These are phyloP conservation scores for Teratosphaeriaceae sp. DNA, from an alignment of 2,329 filamentous ascomycete species.

Conservation along the genomic window DNA sequence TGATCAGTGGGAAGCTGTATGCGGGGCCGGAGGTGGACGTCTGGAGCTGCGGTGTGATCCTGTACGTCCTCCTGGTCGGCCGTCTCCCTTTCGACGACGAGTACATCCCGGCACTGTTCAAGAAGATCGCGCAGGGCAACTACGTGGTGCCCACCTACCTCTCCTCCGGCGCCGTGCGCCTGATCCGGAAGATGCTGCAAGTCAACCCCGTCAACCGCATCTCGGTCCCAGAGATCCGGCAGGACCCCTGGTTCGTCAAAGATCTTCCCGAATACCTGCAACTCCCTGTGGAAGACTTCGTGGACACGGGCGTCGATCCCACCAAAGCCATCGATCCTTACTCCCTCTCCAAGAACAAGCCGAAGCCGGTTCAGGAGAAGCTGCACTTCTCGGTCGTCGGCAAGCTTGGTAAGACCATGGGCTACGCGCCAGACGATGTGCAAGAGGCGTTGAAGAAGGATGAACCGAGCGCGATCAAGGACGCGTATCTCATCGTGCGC, in stretches of 20 bases:
- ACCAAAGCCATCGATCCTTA: conserved; percentile 83
- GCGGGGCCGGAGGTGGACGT: conserved; percentile 97
- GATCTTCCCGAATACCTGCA: conserved; percentile 82
- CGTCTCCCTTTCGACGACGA: conserved; percentile 93
- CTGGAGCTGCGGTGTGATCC: conserved; percentile 74
- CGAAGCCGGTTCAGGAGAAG: conserved; percentile 74
- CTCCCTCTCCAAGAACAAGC: conserved; percentile 71
- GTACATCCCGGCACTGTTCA: conserved; percentile 94
- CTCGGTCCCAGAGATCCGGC: conserved; percentile 86
- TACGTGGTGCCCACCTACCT: conserved; percentile 92
- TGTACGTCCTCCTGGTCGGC: conserved; percentile 59
- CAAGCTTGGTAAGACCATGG: conserved; percentile 97
- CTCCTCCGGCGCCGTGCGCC: conserved; percentile 68
- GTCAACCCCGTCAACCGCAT: conserved; percentile 92
- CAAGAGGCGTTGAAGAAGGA: conserved; percentile 87
- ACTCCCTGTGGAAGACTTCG: conserved; percentile 82
- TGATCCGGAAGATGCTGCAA: conserved; percentile 91
- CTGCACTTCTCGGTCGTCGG: conserved; percentile 88
- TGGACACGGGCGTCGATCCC: conserved; percentile 88
- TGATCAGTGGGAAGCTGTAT: conserved; percentile 96
- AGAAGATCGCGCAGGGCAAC: conserved; percentile 91
- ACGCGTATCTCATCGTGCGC: conserved; percentile 94
- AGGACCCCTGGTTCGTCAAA: conserved; percentile 89
- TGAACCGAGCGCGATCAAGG: conserved; percentile 96
- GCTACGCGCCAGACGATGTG: conserved; percentile 90